phyloP scores from a whole-genome alignment of 2,329 filamentous ascomycete genomes.

The Cytospora piceae region DNA sequence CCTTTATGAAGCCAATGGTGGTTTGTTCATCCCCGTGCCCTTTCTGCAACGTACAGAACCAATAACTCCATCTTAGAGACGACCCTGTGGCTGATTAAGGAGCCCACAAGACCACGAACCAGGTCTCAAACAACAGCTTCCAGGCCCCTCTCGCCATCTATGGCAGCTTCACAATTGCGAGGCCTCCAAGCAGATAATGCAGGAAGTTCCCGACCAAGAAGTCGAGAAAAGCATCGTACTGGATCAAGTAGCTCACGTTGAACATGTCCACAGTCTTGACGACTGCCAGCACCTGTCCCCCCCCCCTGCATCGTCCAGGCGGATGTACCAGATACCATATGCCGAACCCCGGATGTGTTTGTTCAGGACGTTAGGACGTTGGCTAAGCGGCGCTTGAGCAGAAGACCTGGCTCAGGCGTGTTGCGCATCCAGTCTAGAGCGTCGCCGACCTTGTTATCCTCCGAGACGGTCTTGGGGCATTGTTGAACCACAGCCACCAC shows the following conservation, averaged over 20 bases:
- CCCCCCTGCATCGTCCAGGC: neutral
- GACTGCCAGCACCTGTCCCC: neutral
- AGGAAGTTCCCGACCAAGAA: neutral
- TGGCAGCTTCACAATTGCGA: conserved; percentile 5
- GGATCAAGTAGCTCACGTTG: neutral
- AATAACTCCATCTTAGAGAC: neutral
- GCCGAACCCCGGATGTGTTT: no score
- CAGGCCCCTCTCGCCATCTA: neutral
- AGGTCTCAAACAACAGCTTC: conserved; percentile 9
- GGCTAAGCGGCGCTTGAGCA: no score
- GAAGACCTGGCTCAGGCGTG: no score
- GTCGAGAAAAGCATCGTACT: neutral
- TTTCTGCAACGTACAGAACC: neutral
- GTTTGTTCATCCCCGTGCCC: neutral
- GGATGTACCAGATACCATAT: neutral
- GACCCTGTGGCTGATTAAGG: neutral
- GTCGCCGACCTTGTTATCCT: no score
- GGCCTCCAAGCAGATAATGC: neutral
- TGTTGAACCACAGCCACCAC: conserved; percentile 4
- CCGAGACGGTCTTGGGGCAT: neutral
- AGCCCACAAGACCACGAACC: neutral
- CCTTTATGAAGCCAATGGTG: neutral
- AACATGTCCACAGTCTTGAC: neutral
- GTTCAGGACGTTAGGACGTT: no score
- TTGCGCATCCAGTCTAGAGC: no score